Evolutionary conservation across 441 rosid species (phyloP).

Genomic region (Pelargonium citronellum): DNA sequence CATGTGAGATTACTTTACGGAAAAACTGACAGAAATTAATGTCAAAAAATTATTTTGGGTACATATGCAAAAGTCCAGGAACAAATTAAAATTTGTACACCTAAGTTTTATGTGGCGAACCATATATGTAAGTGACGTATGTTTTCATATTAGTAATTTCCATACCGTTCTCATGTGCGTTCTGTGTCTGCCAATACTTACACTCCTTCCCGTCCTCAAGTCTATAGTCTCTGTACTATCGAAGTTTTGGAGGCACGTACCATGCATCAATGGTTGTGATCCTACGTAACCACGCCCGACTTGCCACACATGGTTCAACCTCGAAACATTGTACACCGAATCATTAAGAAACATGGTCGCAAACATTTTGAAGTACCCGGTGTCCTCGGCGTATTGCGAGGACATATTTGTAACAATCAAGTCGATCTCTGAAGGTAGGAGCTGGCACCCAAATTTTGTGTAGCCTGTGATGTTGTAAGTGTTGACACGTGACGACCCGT

Average conservation of each 20-base stretch:
- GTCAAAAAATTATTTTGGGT: too few relatives aligned
- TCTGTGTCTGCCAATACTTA: background rate
- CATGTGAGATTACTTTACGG: too few relatives aligned
- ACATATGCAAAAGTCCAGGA: too few relatives aligned
- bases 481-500: background rate
- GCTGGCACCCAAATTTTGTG: background rate
- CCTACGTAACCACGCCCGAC: background rate
- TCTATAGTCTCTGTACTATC: background rate
- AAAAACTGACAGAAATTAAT: too few relatives aligned
- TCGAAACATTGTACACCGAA: background rate
- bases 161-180: background rate
- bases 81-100: too few relatives aligned
- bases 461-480: background rate
- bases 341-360: background rate
- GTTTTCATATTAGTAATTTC: too few relatives aligned
- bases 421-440: conserved; percentile 1
- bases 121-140: too few relatives aligned
- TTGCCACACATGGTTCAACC: background rate
- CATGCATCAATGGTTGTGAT: background rate
- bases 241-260: background rate
- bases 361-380: background rate
- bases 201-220: background rate
- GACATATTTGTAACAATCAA: background rate
- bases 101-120: too few relatives aligned
- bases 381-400: background rate